A percentile compares a stretch with the other conserved stretches of the same genome.
These are phyloP conservation scores for Fusarium chuoi DNA, from an alignment of 2,329 filamentous ascomycete species.

Conservation along the genomic window DNA sequence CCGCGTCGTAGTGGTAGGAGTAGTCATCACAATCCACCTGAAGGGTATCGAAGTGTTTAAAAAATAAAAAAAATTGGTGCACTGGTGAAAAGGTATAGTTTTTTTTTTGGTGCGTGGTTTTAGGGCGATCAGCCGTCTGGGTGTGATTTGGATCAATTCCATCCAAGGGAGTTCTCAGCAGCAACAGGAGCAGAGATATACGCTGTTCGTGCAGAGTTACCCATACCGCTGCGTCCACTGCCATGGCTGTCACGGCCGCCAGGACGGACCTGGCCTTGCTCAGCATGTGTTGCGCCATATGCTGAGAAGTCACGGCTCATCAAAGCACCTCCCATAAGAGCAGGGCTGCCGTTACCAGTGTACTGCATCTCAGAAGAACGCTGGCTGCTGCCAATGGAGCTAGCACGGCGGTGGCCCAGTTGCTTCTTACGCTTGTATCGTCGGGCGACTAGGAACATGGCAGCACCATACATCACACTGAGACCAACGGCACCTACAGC, in stretches of 20 bases:
- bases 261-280: conserved; percentile 24
- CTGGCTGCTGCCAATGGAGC: conserved; percentile 70
- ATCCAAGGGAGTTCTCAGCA: conserved; percentile 93
- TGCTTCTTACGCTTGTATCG: conserved; percentile 89
- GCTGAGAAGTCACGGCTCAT: conserved; percentile 66
- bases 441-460: conserved; percentile 93
- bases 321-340: conserved; percentile 77
- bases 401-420: conserved; percentile 78
- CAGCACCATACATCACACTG: conserved; percentile 87
- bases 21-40: conserved; percentile 43
- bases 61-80: conserved; percentile 33
- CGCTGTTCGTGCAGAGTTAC: conserved; percentile 65
- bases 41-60: conserved; percentile 49
- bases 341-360: conserved; percentile 60
- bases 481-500: conserved; percentile 81
- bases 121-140: conserved; percentile 23
- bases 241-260: conserved; percentile 68
- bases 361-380: conserved; percentile 64
- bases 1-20: conserved; percentile 36
- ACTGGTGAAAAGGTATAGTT: conserved; percentile 36
- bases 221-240: conserved; percentile 69
- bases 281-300: conserved; percentile 59
- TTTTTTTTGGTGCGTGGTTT: conserved; percentile 23
- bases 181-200: conserved; percentile 91
- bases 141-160: conserved; percentile 71